Evolutionary conservation across 108 stramenopile species (phyloP), one percentile per base, ranked within the genome.

Genomic region (Bacterosira constricta): DNA sequence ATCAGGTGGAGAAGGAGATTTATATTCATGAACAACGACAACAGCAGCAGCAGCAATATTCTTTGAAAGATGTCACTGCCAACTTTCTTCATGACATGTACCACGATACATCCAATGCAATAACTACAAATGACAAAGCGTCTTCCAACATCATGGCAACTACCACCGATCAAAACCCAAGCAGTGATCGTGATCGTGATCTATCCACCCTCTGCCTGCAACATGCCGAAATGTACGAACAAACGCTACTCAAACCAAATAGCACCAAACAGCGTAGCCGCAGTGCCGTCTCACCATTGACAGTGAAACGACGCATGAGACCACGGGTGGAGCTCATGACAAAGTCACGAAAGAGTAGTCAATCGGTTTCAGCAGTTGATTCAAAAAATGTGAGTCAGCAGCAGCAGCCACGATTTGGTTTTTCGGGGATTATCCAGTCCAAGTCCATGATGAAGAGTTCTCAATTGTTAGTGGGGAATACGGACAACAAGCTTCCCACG

Each of bases 231-330:
- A 47, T 56, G 0, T 77, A 77, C 47, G 92, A 93, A 66, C 75
- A 57, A 30, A 78, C 78, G 42, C 46, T 93, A 37, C 68, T 93
- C 18, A 80, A 77, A 57, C 70, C 86, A 17, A 86, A 82, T 20
- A 86, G 26, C n/a, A 56, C 3, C 35, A 56, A 32, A 13, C n/a
- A n/a, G n/a, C 26, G 53, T 11, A 6, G 32, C 53, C 53, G 10
- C 26, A 29, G 0, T 75, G 18, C 90, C 42, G 83, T 93, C 6
- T 90, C 88, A 13, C 92, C 92, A 0, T 79, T 93, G 15, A 76
- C 75, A 39, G 92, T 90, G 37, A 93, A 93, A 61, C 78, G 92
- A 21, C 84, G 92, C n/a, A 86, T 93, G 70, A 88, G 88, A 73
- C 92, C 88, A 17, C 83, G 85, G 26, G 81, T 90, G 42, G 85